A percentile compares a stretch with the other conserved stretches of the same genome.
These are phyloP conservation scores for Bullera alba DNA, from an alignment of 768 basidiomycete genomes.

Conservation along the genomic window DNA sequence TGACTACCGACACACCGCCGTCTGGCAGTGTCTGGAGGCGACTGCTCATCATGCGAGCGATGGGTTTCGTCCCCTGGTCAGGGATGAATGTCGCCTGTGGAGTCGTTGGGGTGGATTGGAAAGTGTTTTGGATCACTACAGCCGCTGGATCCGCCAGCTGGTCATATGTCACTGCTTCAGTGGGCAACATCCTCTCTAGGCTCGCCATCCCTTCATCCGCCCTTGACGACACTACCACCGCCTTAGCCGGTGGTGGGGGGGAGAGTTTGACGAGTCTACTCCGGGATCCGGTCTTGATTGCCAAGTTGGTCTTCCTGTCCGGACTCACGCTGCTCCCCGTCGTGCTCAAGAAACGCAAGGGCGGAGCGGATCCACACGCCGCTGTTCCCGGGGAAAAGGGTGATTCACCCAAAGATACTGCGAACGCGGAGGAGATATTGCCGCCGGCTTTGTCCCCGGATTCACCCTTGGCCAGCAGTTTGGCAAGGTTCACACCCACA, in stretches of 20 bases:
- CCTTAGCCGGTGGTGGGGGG: conserved; percentile 8
- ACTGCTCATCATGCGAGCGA: conserved; percentile 74
- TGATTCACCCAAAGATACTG: background rate
- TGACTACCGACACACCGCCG: conserved; percentile 13
- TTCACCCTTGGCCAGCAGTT: conserved; percentile 18
- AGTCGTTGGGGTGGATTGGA: conserved; percentile 65
- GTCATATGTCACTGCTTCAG: conserved; percentile 44
- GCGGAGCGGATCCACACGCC: background rate
- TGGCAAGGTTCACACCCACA: conserved; percentile 34
- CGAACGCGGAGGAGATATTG: background rate
- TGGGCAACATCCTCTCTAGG: conserved; percentile 32
- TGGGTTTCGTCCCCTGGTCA: conserved; percentile 93
- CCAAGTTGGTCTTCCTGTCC: conserved; percentile 75
- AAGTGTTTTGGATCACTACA: conserved; percentile 44
- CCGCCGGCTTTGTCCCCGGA: background rate
- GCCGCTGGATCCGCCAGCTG: conserved; percentile 46
- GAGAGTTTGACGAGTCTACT: conserved; percentile 80
- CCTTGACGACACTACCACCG: background rate
- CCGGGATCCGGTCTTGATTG: conserved; percentile 70
- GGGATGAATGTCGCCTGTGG: conserved; percentile 96
- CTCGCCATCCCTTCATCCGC: conserved; percentile 21
- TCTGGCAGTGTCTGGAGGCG: conserved; percentile 62
- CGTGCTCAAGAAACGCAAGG: conserved; percentile 50
- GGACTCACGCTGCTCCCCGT: conserved; percentile 81
- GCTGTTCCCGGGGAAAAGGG: background rate